A percentile compares a stretch with the other conserved stretches of the same genome.
Conservation (phyloP, 768 basidiomycete species). For the Boletus pseudopeckii region DNA sequence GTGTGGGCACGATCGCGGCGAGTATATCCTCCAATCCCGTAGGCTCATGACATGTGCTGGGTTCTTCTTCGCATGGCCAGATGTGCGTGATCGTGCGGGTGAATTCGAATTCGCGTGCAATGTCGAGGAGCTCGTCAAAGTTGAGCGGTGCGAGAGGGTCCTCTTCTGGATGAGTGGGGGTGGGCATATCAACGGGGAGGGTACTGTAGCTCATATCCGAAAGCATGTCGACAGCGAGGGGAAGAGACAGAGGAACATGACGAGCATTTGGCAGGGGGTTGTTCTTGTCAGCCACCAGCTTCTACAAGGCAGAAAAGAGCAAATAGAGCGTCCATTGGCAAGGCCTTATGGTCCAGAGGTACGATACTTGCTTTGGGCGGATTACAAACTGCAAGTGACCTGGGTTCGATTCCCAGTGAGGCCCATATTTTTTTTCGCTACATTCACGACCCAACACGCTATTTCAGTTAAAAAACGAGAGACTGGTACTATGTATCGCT, state of each 20-base stretch:
- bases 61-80: slow-evolving; percentile 18
- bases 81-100: slow-evolving; percentile 20
- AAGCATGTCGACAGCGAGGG: slow-evolving; percentile 22
- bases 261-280: neutral
- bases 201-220: slow-evolving; percentile 10
- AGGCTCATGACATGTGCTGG: slow-evolving; percentile 1
- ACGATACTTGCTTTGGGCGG: slow-evolving; percentile 38
- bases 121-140: slow-evolving; percentile 30
- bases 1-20: slow-evolving; percentile 4
- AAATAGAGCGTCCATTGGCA: neutral
- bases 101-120: slow-evolving; percentile 29
- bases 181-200: slow-evolving; percentile 6
- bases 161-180: neutral
- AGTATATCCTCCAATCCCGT: slow-evolving; percentile 20
- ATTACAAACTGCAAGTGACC: slow-evolving; percentile 33
- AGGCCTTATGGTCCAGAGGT: slow-evolving; percentile 37
- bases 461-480: neutral
- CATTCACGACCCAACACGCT: too few relatives aligned
- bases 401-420: slow-evolving; percentile 38
- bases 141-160: slow-evolving; percentile 10
- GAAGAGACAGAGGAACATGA: neutral
- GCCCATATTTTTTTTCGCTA: slow-evolving; percentile 17
- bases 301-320: too few relatives aligned
- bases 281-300: slow-evolving; percentile 18
- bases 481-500: neutral